Percentiles rank a stretch among this genome's conserved stretches.
These are phyloP conservation scores for Yarrowia porcina DNA, from an alignment of 805 yeast species.

Conservation along the genomic window DNA sequence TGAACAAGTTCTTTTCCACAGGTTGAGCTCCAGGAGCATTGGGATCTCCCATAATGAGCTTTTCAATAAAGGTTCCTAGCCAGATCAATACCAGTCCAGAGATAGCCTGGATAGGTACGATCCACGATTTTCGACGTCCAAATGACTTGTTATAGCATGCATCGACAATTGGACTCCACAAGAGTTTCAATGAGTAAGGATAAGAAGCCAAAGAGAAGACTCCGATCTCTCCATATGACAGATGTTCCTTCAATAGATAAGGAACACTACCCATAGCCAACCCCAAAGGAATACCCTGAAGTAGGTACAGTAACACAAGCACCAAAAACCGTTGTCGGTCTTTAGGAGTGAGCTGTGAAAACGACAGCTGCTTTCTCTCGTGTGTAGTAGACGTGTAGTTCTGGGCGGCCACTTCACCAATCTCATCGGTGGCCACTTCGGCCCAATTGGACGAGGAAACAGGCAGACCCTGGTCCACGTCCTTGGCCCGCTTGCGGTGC, in stretches of 20 bases:
- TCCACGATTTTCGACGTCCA: conserved; percentile 92
- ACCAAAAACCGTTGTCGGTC: conserved; percentile 77
- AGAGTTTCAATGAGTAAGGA: conserved; percentile 85
- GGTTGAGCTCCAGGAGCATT: conserved; percentile 27
- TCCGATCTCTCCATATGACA: conserved; percentile 87
- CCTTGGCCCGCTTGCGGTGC: conserved; percentile 24
- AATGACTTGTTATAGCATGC: conserved; percentile 63
- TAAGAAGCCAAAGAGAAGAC: conserved; percentile 87
- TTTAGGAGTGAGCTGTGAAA: conserved; percentile 35
- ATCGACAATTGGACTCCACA: conserved; percentile 97
- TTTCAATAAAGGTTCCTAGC: conserved; percentile 59
- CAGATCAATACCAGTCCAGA: conserved; percentile 64
- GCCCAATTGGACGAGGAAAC: conserved; percentile 29
- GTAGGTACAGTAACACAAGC: conserved; percentile 67
- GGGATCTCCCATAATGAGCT: conserved; percentile 48
- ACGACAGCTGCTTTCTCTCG: conserved; percentile 30
- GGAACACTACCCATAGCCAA: conserved; percentile 94
- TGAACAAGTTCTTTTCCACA: conserved; percentile 44
- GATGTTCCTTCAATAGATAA: conserved; percentile 74
- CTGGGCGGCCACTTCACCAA: conserved; percentile 18
- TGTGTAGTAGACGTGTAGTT: conserved; percentile 19
- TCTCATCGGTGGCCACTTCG: conserved; percentile 23
- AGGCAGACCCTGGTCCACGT: conserved; percentile 28
- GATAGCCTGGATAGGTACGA: conserved; percentile 84
- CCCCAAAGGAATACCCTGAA: conserved; percentile 98